Evolutionary conservation across 2,329 filamentous ascomycete genomes (phyloP).

Genomic region (Blastomyces percursus): DNA sequence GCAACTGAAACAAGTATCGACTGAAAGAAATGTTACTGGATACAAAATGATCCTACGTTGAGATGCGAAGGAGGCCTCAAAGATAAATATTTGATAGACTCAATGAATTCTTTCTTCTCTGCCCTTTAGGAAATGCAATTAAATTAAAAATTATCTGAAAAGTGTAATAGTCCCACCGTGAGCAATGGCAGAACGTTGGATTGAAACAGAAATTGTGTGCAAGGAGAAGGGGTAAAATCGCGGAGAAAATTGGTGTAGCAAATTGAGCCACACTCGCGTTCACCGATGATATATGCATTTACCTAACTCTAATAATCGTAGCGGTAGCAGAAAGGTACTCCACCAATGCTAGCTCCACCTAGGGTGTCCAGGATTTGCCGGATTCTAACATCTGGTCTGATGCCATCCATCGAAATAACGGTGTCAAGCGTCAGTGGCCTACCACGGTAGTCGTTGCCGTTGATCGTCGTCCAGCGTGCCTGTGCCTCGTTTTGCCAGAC

Average conservation of each 20-base stretch:
- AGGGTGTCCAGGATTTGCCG: constrained; percentile 6
- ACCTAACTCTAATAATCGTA: constrained; percentile 4
- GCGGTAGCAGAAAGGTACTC: constrained; percentile 5
- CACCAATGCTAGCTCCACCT: not conserved
- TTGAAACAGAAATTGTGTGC: not conserved
- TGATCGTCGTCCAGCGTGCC: constrained; percentile 1
- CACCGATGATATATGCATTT: not conserved
- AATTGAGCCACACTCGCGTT: not conserved
- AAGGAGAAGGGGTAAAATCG: not conserved
- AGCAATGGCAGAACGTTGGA: not conserved
- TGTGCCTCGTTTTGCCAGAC: constrained; percentile 37
- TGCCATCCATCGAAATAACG: not conserved
- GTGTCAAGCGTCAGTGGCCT: constrained; percentile 1
- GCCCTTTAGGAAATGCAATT: not conserved
- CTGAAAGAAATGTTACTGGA: not conserved
- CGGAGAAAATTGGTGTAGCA: not conserved
- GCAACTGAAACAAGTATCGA: not conserved
- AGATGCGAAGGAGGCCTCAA: not conserved
- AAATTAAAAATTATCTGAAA: not conserved
- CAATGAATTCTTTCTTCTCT: not conserved
- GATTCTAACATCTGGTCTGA: not conserved
- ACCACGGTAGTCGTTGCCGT: not conserved
- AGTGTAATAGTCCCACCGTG: not conserved
- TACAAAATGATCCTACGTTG: not conserved
- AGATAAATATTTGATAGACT: not conserved